Evolutionary conservation across 257 asterid genomes (phyloP).

Genomic region (Lithospermum erythrorhizon): DNA sequence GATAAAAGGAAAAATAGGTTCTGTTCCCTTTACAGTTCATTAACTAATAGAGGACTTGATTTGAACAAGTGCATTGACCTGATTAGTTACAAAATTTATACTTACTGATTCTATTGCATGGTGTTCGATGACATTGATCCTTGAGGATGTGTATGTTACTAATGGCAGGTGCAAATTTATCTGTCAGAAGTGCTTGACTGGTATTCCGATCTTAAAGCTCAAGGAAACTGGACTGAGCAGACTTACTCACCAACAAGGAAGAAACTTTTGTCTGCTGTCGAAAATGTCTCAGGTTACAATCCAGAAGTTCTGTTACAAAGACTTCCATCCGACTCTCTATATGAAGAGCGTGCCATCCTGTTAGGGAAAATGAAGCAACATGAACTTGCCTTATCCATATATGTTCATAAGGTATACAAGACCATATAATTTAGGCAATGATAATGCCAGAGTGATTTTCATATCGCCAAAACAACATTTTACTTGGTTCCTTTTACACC

Average conservation of each 20-base stretch:
- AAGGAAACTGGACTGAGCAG: constrained; percentile 86
- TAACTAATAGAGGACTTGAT: no score
- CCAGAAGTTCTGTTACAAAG: constrained; percentile 70
- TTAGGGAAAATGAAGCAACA: constrained; percentile 93
- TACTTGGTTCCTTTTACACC: no score
- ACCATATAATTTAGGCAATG: background rate
- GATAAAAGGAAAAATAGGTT: no score
- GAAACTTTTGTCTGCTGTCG: constrained; percentile 82
- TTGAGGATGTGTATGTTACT: constrained; percentile 4
- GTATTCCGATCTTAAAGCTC: constrained; percentile 59
- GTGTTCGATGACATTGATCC: background rate
- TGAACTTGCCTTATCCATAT: constrained; percentile 89
- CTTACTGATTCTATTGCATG: background rate
- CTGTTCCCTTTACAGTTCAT: no score
- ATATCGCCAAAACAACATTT: no score
- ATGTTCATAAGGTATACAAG: constrained; percentile 66
- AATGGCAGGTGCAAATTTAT: constrained; percentile 82
- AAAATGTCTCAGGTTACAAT: constrained; percentile 71
- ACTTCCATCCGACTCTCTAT: constrained; percentile 82
- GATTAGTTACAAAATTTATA: no score
- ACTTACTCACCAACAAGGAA: constrained; percentile 72
- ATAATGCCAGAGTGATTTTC: no score
- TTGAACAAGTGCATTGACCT: no score
- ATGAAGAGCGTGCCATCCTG: constrained; percentile 86
- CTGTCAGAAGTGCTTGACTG: constrained; percentile 93